Percentiles rank a stretch among this genome's conserved stretches.
Conservation (phyloP, 371 early-diverging fungal genomes). For the Mycotypha africana region DNA sequence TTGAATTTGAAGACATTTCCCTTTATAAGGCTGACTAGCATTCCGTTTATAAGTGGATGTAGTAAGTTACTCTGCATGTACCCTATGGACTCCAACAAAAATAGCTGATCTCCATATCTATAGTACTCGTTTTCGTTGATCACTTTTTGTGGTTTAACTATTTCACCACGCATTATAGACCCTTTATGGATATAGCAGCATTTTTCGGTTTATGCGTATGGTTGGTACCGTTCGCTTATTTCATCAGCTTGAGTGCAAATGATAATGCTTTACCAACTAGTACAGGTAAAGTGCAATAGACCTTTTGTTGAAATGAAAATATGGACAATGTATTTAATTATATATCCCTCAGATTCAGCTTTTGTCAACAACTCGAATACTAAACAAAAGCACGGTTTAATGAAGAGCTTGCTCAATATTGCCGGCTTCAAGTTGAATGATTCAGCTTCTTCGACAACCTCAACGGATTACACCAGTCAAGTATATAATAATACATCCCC, state of each 20-base stretch:
- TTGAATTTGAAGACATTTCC: constrained; percentile 71
- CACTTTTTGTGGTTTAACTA: constrained; percentile 88
- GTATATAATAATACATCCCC: not conserved
- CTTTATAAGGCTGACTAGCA: constrained; percentile 57
- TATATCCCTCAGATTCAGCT: constrained; percentile 4
- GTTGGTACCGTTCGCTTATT: constrained; percentile 83
- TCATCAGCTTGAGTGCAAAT: constrained; percentile 81
- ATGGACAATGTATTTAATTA: not conserved
- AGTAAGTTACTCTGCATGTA: constrained; percentile 32
- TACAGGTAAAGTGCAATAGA: constrained; percentile 40
- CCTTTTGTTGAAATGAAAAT: no score
- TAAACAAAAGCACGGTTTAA: constrained; percentile 18
- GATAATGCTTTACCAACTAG: constrained; percentile 78
- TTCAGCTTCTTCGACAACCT: constrained; percentile 2
- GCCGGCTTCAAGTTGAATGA: constrained; percentile 16
- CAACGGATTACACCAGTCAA: not conserved
- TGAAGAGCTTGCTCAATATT: constrained; percentile 10
- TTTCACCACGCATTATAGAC: constrained; percentile 62
- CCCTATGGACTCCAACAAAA: not conserved
- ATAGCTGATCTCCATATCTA: not conserved
- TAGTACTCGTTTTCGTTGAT: constrained; percentile 72
- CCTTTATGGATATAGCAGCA: constrained; percentile 73
- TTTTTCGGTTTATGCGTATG: constrained; percentile 87
- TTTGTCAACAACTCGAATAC: constrained; percentile 10
- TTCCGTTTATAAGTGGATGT: constrained; percentile 62